A percentile compares a stretch with the other conserved stretches of the same genome.
Conservation (phyloP, 2,329 filamentous ascomycete genomes). For the Capronia epimyces region DNA sequence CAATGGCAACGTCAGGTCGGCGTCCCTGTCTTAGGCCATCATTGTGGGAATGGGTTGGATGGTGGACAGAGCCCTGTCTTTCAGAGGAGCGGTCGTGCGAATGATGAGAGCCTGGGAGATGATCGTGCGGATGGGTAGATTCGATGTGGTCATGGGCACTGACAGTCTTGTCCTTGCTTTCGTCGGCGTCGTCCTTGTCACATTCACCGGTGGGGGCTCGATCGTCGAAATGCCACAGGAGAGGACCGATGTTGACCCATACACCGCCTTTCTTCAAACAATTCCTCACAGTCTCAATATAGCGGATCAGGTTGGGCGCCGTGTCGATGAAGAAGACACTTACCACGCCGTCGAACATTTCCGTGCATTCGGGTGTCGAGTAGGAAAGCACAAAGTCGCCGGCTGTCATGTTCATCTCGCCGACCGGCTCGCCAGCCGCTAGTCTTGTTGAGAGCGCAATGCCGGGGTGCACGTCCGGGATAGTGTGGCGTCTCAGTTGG, state of each 20-base stretch:
- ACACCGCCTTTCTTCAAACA: slow-evolving; percentile 73
- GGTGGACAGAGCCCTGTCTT: too few relatives aligned
- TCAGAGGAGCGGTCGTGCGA: neutral
- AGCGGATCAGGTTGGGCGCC: slow-evolving; percentile 84
- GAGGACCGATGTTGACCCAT: slow-evolving; percentile 82
- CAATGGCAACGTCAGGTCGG: slow-evolving; percentile 38
- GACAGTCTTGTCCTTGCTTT: neutral
- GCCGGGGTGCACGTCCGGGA: slow-evolving; percentile 77
- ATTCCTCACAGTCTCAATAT: slow-evolving; percentile 74
- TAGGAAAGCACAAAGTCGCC: slow-evolving; percentile 93
- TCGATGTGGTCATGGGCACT: neutral
- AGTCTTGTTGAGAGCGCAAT: slow-evolving; percentile 45
- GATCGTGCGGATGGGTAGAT: neutral
- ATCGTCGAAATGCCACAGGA: slow-evolving; percentile 94
- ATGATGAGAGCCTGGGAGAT: neutral
- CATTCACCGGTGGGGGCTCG: slow-evolving; percentile 56
- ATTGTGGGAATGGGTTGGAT: neutral
- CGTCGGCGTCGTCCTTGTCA: slow-evolving; percentile 33
- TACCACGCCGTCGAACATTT: slow-evolving; percentile 71
- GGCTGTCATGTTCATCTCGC: slow-evolving; percentile 84
- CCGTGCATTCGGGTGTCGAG: slow-evolving; percentile 52
- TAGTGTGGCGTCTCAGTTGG: slow-evolving; percentile 65
- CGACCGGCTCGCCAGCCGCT: slow-evolving; percentile 37
- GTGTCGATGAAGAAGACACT: slow-evolving; percentile 97
- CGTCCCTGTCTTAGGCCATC: slow-evolving; percentile 41